Percentiles rank a stretch among this genome's conserved stretches.
Conservation (phyloP, 352 stramenopile species). For the Pythium inflatum region DNA sequence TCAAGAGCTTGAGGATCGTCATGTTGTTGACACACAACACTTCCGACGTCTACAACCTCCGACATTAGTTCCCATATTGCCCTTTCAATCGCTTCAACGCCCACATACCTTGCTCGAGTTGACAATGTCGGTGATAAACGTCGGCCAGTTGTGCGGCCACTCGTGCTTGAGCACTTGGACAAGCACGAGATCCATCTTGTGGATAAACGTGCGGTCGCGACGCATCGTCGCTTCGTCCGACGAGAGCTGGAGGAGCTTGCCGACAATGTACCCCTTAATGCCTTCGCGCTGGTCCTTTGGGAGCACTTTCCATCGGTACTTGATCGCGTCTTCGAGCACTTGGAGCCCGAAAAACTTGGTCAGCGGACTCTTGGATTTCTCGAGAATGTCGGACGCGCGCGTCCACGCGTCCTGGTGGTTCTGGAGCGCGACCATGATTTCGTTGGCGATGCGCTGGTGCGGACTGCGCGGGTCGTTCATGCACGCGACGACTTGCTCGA, state of each 20-base stretch:
- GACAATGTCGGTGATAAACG: constrained; percentile 98
- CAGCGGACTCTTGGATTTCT: constrained; percentile 86
- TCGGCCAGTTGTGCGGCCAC: constrained; percentile 99
- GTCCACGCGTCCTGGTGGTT: constrained; percentile 94
- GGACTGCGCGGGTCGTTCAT: constrained; percentile 96
- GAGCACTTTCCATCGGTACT: constrained; percentile 97
- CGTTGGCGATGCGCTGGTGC: constrained; percentile 90
- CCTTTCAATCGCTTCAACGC: background rate
- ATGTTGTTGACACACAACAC: constrained; percentile 99
- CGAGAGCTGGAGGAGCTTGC: constrained; percentile 95
- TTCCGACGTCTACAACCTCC: constrained; percentile 88
- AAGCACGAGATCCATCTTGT: constrained; percentile 98
- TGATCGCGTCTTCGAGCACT: constrained; percentile 97
- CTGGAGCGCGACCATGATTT: constrained; percentile 95
- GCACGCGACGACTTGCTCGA: constrained; percentile 97
- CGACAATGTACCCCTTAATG: constrained; percentile 98
- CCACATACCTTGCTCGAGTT: constrained; percentile 82
- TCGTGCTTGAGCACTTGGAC: constrained; percentile 99
- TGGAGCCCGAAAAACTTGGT: constrained; percentile 95
- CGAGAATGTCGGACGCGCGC: constrained; percentile 95
- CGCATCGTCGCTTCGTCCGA: constrained; percentile 89
- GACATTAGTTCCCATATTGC: background rate
- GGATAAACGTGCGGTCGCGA: constrained; percentile 93
- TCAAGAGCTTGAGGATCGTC: constrained; percentile 99
- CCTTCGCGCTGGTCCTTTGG: constrained; percentile 96